Evolutionary conservation across 176 grass and related monocot genomes (phyloP).

Genomic region (Rhipidocladum racemiflorum): DNA sequence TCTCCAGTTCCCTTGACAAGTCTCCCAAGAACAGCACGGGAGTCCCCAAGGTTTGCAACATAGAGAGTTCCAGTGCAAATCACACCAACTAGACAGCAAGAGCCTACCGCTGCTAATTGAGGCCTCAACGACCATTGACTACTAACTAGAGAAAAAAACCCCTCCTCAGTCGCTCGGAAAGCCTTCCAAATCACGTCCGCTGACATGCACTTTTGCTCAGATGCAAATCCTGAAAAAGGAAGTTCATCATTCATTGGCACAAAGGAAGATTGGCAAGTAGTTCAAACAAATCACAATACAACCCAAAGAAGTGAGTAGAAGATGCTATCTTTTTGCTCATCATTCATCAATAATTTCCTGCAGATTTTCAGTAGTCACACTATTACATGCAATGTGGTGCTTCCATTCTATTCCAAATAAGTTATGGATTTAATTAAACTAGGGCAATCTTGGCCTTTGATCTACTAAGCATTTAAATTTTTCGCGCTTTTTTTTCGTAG

Average conservation of each 20-base stretch:
- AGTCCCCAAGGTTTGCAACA: conserved; percentile 75
- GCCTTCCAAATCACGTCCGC: conserved; percentile 69
- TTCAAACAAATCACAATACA: not conserved
- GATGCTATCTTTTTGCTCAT: not conserved
- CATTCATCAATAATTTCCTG: conserved; percentile 8
- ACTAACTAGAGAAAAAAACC: conserved; percentile 68
- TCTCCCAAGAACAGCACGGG: conserved; percentile 69
- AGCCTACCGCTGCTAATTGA: conserved; percentile 82
- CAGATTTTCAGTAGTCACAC: not conserved
- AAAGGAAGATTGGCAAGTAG: conserved; percentile 16
- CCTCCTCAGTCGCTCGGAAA: conserved; percentile 73
- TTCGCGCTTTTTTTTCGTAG: not conserved
- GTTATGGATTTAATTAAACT: not conserved
- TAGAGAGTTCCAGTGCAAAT: conserved; percentile 66
- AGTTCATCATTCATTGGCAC: conserved; percentile 11
- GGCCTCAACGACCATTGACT: conserved; percentile 66
- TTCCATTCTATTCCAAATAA: not conserved
- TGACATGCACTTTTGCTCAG: conserved; percentile 73
- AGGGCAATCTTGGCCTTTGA: not conserved
- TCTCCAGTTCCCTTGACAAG: conserved; percentile 72
- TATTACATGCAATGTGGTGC: not conserved
- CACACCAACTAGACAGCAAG: conserved; percentile 74
- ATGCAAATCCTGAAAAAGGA: conserved; percentile 55
- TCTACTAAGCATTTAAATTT: not conserved
- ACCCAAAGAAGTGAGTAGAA: conserved; percentile 17